phyloP scores from a whole-genome alignment of 1,284 basidiomycete genomes.

The Ganoderma resinaceum region DNA sequence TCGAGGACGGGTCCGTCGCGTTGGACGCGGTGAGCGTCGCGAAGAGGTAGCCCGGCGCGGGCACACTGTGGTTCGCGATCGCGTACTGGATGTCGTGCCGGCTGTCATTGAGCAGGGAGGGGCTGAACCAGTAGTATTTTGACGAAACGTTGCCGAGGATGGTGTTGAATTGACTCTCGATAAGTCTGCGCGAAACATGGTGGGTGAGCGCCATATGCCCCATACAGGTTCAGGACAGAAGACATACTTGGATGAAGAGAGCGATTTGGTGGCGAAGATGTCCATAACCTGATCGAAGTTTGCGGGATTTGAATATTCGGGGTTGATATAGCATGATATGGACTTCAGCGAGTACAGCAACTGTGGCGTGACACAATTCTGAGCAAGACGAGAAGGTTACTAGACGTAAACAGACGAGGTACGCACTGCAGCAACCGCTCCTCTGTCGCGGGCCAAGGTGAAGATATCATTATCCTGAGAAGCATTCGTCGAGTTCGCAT shows the following conservation, averaged over 20 bases:
- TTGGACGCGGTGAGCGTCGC: constrained; percentile 75
- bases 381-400: background rate
- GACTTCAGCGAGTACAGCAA: constrained; percentile 80
- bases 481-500: constrained; percentile 72
- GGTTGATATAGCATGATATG: constrained; percentile 76
- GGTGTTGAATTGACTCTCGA: constrained; percentile 65
- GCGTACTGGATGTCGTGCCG: constrained; percentile 57
- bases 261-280: constrained; percentile 74
- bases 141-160: constrained; percentile 52
- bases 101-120: constrained; percentile 62
- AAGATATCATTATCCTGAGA: constrained; percentile 75
- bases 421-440: constrained; percentile 79
- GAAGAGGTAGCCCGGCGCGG: constrained; percentile 65
- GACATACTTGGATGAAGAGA: constrained; percentile 48
- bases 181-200: constrained; percentile 48
- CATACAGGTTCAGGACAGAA: background rate
- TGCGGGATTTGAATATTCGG: constrained; percentile 69
- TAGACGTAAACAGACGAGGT: constrained; percentile 7
- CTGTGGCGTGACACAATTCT: constrained; percentile 43
- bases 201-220: constrained; percentile 5
- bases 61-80: constrained; percentile 48
- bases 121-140: constrained; percentile 64
- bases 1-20: constrained; percentile 48
- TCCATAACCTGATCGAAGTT: constrained; percentile 81
- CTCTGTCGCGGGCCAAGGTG: constrained; percentile 76